Evolutionary conservation across 140 eudicot species (phyloP).

Genomic region (Cichorium intybus): DNA sequence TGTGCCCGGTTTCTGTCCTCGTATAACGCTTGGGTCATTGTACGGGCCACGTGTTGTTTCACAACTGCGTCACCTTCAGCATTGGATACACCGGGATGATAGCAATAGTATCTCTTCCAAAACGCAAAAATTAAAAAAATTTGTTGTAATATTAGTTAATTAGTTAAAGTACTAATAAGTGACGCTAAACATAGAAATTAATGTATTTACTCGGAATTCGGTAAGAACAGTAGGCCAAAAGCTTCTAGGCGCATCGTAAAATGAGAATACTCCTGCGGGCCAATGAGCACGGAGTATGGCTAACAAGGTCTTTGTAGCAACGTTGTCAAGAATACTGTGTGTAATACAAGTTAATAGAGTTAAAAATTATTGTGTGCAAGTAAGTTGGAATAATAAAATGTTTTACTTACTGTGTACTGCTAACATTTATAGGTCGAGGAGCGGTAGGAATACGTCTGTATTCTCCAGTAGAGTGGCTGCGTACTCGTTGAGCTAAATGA

Average conservation of each 20-base stretch:
- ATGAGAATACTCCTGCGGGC: constrained; percentile 18
- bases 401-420: constrained; percentile 23
- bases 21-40: constrained; percentile 19
- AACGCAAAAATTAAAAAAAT: constrained; percentile 1
- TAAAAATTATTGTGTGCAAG: background rate
- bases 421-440: constrained; percentile 15
- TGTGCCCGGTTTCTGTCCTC: constrained; percentile 15
- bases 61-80: constrained; percentile 16
- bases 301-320: constrained; percentile 22
- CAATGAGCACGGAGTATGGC: constrained; percentile 24
- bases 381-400: background rate
- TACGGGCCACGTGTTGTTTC: constrained; percentile 19
- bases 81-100: background rate
- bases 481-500: constrained; percentile 20
- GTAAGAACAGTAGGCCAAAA: constrained; percentile 15
- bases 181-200: no score
- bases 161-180: no score
- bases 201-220: constrained; percentile 14
- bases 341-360: background rate
- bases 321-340: constrained; percentile 14
- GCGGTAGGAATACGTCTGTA: constrained; percentile 3
- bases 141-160: background rate
- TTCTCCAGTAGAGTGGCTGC: constrained; percentile 17
- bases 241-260: background rate
- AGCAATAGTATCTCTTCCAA: constrained; percentile 21